Evolutionary conservation across 192 early-diverging fungal species (phyloP), one percentile per base, ranked within the genome.

Genomic region (Helicostylum pulchrum): DNA sequence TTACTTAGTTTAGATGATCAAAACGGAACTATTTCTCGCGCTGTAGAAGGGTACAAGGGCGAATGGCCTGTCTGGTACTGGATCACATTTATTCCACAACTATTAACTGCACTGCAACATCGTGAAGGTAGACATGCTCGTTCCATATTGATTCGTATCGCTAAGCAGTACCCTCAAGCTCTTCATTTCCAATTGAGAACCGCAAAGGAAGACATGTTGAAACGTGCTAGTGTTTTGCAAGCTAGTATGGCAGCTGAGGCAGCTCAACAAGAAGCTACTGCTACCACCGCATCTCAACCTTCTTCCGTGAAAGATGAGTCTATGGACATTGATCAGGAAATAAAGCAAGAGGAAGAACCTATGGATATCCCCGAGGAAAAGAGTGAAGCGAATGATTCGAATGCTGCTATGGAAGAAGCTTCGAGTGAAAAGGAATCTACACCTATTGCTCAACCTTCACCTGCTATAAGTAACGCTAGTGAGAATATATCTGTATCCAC

Each of bases 31-130:
- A 84, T 99, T 50, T 80, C 86, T 51, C 81, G 86, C 15, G 88
- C 89, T 3, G 94, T 93, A 64, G 92, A 96, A 47, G 82, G 82
- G 0, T 96, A 91, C 81, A 96, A 95, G 64, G 87, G 88, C 19
- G 97, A 98, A 36, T 82, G 88, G 59, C 92, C 93, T 11, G 82
- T 90, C 10, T 97, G 94, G 96, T 96, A 96, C 77, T 99, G 98
- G 98, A 94, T 95, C 54, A 94, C 92, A 0, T 97, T 97, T 64
- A 95, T 99, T 56, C 96, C 98, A 4, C 95, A 99, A 74, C 81
- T 99, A 19, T 78, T 99, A 26, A 72, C 86, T 0, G 86, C 88
- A 0, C 79, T 99, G 19, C 75, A 85, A 17, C 84, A 87, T 74
- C 90, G 87, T 49, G 96, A 98, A 70, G 88, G 91, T 19, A 81